These are phyloP conservation scores for Aspergillus sp. DNA, from an alignment of 2,329 filamentous ascomycete species.

Conservation along the genomic window DNA sequence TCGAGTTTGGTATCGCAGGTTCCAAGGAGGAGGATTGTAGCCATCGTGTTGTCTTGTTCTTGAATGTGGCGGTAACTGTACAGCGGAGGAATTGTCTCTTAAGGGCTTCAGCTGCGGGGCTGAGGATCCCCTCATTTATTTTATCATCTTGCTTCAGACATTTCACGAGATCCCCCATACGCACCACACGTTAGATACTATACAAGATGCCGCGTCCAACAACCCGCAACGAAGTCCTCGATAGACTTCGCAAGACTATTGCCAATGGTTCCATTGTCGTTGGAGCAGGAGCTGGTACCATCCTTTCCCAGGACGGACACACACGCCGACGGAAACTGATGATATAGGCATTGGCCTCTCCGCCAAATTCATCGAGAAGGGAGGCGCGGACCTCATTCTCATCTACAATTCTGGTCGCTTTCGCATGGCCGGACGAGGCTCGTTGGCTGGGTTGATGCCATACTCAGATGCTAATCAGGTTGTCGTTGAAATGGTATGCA, in stretches of 20 bases:
- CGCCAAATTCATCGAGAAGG: conserved; percentile 63
- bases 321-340: neutral
- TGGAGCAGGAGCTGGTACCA: conserved; percentile 57
- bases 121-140: neutral
- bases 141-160: neutral
- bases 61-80: neutral
- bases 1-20: conserved; percentile 60
- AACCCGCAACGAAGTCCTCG: conserved; percentile 51
- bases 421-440: conserved; percentile 65
- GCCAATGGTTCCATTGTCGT: conserved; percentile 53
- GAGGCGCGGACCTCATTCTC: conserved; percentile 63
- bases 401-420: conserved; percentile 68
- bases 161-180: neutral
- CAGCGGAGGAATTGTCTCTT: neutral
- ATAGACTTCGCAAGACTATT: conserved; percentile 49
- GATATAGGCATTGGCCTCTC: conserved; percentile 58
- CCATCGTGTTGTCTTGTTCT: neutral
- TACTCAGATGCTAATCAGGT: conserved; percentile 65
- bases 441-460: conserved; percentile 62
- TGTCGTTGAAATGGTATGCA: conserved; percentile 58
- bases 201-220: conserved; percentile 51
- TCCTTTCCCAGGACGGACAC: neutral
- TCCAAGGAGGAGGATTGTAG: conserved; percentile 50
- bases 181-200: neutral
- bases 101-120: neutral